Evolutionary conservation across 2,329 filamentous ascomycete species (phyloP).

Genomic region (Leptodontidium sp.): DNA sequence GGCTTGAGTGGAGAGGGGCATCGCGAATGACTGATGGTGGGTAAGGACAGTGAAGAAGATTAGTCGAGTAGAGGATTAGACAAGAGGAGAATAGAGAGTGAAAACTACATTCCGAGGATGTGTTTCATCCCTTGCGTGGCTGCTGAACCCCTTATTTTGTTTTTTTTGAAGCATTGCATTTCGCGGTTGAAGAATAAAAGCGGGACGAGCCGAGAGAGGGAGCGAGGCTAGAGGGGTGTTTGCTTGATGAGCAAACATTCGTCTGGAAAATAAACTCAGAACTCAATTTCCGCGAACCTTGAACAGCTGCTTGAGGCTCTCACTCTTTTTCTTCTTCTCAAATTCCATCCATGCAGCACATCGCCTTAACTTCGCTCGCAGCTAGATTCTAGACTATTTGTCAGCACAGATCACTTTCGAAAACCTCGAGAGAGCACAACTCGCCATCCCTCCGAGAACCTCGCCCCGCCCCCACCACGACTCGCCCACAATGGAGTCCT

Average conservation of each 20-base stretch:
- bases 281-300: too few species aligned
- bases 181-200: background rate
- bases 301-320: too few species aligned
- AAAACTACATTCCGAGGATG: conserved; percentile 5
- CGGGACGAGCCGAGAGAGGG: conserved; percentile 8
- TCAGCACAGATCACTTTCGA: background rate
- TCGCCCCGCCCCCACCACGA: conserved; percentile 12
- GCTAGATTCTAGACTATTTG: background rate
- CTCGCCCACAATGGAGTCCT: conserved; percentile 54
- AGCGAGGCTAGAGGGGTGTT: background rate
- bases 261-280: too few species aligned
- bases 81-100: background rate
- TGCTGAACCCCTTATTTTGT: background rate
- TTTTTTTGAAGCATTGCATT: too few species aligned
- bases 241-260: background rate
- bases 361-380: background rate
- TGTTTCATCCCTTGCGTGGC: conserved; percentile 6
- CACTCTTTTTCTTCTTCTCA: background rate
- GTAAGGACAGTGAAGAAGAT: background rate
- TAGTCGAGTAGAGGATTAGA: too few species aligned
- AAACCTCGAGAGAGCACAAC: background rate
- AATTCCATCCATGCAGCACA: background rate
- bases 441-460: background rate
- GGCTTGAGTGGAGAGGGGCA: conserved; percentile 2
- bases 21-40: background rate